A percentile compares a stretch with the other conserved stretches of the same genome.
Evolutionary conservation across 306 rosid genomes (phyloP).

Genomic region (Psophocarpus tetragonolobus): DNA sequence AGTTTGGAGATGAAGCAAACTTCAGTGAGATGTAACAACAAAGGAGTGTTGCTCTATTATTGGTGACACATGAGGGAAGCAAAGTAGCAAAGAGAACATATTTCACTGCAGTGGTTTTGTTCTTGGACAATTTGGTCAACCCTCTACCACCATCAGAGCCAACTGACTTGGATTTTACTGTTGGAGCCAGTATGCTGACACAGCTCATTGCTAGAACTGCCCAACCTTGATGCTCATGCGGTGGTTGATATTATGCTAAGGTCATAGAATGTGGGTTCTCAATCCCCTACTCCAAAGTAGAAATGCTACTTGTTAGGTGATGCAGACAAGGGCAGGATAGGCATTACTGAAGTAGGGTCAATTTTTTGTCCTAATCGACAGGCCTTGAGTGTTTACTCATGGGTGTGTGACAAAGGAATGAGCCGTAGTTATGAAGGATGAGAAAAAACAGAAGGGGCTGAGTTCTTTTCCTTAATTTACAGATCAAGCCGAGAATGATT

Average conservation of each 20-base stretch:
- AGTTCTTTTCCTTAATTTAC: neutral
- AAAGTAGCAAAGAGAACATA: no score
- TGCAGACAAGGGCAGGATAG: neutral
- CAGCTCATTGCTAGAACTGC: neutral
- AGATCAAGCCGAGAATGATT: neutral
- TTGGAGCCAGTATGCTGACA: no score
- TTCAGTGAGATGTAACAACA: no score
- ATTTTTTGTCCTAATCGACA: neutral
- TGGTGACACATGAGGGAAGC: no score
- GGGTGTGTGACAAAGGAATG: neutral
- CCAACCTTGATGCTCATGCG: neutral
- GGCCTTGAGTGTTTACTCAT: neutral
- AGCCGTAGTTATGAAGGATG: neutral
- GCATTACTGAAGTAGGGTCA: neutral
- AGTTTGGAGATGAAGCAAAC: no score
- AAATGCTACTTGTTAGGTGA: neutral
- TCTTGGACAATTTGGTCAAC: no score
- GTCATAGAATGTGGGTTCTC: neutral
- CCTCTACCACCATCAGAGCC: no score
- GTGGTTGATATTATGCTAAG: neutral
- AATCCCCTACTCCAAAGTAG: neutral
- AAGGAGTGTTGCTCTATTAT: no score
- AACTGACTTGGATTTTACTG: no score
- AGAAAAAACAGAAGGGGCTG: neutral
- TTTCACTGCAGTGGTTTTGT: no score